Evolutionary conservation across 1,284 basidiomycete species (phyloP), one percentile per base, ranked within the genome.

Genomic region (Ustilago xerochloae): DNA sequence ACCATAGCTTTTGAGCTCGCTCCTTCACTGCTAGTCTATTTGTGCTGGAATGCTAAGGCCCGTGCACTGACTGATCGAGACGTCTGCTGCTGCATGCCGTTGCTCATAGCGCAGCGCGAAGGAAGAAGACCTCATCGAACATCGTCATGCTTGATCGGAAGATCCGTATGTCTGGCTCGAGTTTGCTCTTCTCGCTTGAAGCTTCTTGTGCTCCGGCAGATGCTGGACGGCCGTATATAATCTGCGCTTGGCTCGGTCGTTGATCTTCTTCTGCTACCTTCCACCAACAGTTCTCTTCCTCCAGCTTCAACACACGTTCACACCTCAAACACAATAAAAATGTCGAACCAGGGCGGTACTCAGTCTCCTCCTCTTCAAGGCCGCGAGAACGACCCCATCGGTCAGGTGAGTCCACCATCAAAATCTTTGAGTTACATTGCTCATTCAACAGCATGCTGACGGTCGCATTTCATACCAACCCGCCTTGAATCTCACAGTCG

Each of bases 361-460:
- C 57, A 75, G 20, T 75, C 73, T 55, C 73, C 73, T 39, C 73
- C 73, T 51, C 67, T 75, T 13, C 60, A 67, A 49, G 73, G 73
- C 32, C 57, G 57, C 30, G 68, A 67, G 50, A 75, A 75, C 58
- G 73, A 75, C 38, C 68, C 73, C n/a, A 68, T 75, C 22, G 73
- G 73, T 48, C 72, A 75, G 67, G 72, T 75, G 26, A 61, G 72
- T 35, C 22, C 36, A 30, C 18, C 3, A 20, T 8, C 5, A 22
- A 41, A 7, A 13, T 8, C 38, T 20, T 20, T 7, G 13, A 7
- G 7, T 8, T 8, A 41, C 24, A 18, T 20, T 7, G 18, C 18
- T 43, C 8, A 13, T 13, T 20, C 12, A 43, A 43, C 41, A 49
- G 18, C 8, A 35, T 22, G 29, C 28, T 49, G 15, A 49, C n/a